These are phyloP conservation scores for Dissophora globulifera DNA, from an alignment of 192 early-diverging fungal species.

Conservation along the genomic window DNA sequence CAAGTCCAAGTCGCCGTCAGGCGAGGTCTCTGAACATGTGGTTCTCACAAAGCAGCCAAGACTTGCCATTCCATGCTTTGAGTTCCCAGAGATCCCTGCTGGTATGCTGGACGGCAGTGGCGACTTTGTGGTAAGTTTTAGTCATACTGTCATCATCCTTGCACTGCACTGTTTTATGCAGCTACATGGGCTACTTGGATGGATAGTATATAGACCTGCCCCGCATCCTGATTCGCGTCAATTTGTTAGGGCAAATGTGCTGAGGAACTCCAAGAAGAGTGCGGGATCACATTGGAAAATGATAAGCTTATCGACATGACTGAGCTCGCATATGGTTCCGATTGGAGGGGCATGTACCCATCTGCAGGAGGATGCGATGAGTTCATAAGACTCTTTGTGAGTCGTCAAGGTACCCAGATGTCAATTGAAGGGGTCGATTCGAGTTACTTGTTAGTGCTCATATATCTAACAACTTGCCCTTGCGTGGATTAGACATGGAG, in stretches of 20 bases:
- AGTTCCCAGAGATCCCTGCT: slow-evolving; percentile 81
- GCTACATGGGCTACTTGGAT: too few relatives aligned
- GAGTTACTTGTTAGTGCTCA: too few relatives aligned
- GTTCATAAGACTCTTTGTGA: slow-evolving; percentile 75
- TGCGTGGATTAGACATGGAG: slow-evolving; percentile 27
- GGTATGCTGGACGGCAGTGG: slow-evolving; percentile 82
- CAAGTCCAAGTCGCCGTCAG: slow-evolving; percentile 34
- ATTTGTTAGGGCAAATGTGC: slow-evolving; percentile 82
- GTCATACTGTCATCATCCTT: too few relatives aligned
- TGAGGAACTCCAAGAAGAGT: slow-evolving; percentile 85
- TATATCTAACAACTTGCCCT: neutral
- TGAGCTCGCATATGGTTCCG: slow-evolving; percentile 58
- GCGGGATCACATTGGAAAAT: slow-evolving; percentile 71
- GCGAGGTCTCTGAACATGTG: slow-evolving; percentile 57
- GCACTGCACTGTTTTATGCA: too few relatives aligned
- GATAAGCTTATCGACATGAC: slow-evolving; percentile 75
- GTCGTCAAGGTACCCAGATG: slow-evolving; percentile 68
- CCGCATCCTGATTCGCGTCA: too few relatives aligned
- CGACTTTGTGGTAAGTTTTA: slow-evolving; percentile 66
- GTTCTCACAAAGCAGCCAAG: slow-evolving; percentile 82
- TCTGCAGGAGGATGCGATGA: slow-evolving; percentile 87
- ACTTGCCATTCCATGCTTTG: slow-evolving; percentile 69
- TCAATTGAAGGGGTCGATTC: too few relatives aligned
- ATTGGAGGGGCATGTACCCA: slow-evolving; percentile 70
- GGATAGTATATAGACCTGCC: too few relatives aligned